Evolutionary conservation across 2,329 filamentous ascomycete genomes (phyloP).

Genomic region (Colletotrichum sp.): DNA sequence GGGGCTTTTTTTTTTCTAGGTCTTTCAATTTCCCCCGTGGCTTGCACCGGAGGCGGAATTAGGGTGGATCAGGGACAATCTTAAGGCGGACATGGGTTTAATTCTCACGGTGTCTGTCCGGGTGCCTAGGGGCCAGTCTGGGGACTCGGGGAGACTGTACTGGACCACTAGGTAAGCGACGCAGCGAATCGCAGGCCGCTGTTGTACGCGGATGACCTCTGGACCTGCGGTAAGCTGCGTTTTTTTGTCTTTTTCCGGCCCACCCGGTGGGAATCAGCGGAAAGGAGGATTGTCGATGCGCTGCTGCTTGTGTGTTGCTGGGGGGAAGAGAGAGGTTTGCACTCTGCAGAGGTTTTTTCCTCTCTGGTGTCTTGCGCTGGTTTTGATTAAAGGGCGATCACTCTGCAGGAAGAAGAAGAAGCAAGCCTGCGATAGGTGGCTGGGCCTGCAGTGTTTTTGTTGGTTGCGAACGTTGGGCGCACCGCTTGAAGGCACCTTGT

Average conservation of each 20-base stretch:
- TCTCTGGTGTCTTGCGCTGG: neutral
- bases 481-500: neutral
- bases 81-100: neutral
- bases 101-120: constrained; percentile 1
- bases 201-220: neutral
- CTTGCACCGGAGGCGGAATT: constrained; percentile 11
- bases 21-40: constrained; percentile 12
- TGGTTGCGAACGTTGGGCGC: neutral
- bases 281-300: neutral
- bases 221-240: neutral
- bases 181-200: neutral
- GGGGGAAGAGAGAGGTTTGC: neutral
- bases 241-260: neutral
- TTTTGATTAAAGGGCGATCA: neutral
- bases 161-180: neutral
- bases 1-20: constrained; percentile 12
- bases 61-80: constrained; percentile 12
- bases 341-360: neutral
- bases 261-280: neutral
- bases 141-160: neutral
- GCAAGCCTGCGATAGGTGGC: neutral
- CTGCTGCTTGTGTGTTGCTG: neutral
- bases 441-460: neutral
- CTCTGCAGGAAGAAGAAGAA: neutral
- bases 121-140: neutral